Base-by-base conservation (phyloP, 306 rosid species). In the Rubus parviflorus region DNA sequence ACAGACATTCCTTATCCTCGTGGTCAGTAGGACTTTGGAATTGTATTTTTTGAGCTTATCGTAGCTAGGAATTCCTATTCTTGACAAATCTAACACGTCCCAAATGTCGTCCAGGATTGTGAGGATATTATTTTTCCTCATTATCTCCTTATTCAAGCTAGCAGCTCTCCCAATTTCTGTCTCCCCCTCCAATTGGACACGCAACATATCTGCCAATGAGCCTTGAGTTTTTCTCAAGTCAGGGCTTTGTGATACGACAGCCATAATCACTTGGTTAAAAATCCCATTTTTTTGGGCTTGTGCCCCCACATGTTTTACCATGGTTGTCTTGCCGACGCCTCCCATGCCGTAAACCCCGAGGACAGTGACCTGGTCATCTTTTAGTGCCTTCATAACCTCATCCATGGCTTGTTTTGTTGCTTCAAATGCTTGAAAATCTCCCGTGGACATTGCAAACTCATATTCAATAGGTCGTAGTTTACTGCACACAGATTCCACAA, bases 81-180 rank as follows among this genome's bases (percentile, higher is more conserved):
- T 3, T 5, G 60, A 25, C 7, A 74, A 53, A 19, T 53, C 60
- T 2, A n/a, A n/a, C n/a, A 1, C 35, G 2, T 0, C 35, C 79
- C 83, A 74, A 17, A 80, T 58, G 45, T 80, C 81, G 14, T 81
- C 84, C 6, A 81, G 45, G 13, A 81, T 73, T 25, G 76, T 22
- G 11, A 81, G 77, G 19, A 52, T 20, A 7, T 13, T 37, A 3
- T 73, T 47, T 14, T 15, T 48, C 0, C 17, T 63, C 69, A 10
- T 6, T 22, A 82, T 64, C 5, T 43, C 49, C 1, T 38, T 11
- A 10, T 9, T 53, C 13, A 73, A 6, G 6, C 10, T 13, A 22
- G 2, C 8, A 2, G 79, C 75, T 73, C 60, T 66, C 23, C 61
- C 75, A 9, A 23, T 3, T 2, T 20, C 60, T 22, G 12, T 30